Percentiles rank a stretch among this genome's conserved stretches.
Evolutionary conservation across 2,329 filamentous ascomycete genomes (phyloP).

Genomic region (Berkeleyomyces basicola): DNA sequence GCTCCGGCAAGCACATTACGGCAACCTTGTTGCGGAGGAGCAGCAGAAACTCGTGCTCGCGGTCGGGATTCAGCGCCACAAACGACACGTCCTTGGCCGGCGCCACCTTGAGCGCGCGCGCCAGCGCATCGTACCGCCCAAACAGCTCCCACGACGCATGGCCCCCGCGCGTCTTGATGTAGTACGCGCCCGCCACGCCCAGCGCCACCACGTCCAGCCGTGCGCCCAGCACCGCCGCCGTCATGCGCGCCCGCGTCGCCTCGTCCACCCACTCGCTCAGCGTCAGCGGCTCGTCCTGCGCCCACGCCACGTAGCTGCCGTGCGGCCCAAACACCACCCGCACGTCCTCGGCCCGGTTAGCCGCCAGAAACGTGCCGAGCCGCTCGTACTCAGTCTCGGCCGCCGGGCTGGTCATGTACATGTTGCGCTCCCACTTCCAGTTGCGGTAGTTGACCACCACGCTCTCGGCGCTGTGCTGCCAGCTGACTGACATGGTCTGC

Average conservation of each 20-base stretch:
- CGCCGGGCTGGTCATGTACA: constrained; percentile 4
- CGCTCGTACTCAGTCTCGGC: not conserved
- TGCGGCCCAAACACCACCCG: constrained; percentile 9
- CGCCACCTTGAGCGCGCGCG: constrained; percentile 5
- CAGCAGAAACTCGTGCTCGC: constrained; percentile 8
- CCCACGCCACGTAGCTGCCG: constrained; percentile 9
- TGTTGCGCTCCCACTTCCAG: constrained; percentile 8
- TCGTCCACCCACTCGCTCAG: constrained; percentile 7
- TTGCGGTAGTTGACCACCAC: constrained; percentile 7
- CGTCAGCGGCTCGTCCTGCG: constrained; percentile 5
- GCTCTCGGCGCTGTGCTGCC: constrained; percentile 1
- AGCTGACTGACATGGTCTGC: constrained; percentile 7
- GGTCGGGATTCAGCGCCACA: constrained; percentile 12
- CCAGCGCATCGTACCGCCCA: constrained; percentile 9
- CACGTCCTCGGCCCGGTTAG: constrained; percentile 10
- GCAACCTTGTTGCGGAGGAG: constrained; percentile 7
- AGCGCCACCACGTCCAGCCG: constrained; percentile 8
- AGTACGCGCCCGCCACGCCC: constrained; percentile 6
- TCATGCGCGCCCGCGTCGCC: constrained; percentile 4
- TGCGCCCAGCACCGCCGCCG: constrained; percentile 7
- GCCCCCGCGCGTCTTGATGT: constrained; percentile 10
- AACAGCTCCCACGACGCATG: constrained; percentile 7
- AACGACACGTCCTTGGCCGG: constrained; percentile 6
- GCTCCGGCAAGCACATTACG: constrained; percentile 9
- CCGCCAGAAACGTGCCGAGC: constrained; percentile 1